phyloP scores from a whole-genome alignment of 2,329 filamentous ascomycete genomes.

The Xylariaceae sp. region DNA sequence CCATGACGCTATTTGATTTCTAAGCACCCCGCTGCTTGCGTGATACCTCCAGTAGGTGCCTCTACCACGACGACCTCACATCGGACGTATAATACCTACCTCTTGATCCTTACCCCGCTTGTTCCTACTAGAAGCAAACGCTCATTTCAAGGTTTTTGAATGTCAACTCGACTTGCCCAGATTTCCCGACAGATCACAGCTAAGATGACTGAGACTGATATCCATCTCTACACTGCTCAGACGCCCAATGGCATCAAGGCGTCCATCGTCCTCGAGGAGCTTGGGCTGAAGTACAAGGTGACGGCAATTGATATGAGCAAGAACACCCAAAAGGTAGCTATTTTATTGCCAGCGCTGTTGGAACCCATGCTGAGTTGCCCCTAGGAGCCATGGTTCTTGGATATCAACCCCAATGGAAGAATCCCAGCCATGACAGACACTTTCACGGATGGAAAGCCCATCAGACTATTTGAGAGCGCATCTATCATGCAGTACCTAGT shows the following conservation, averaged over 20 bases:
- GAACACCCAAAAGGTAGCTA: conserved; percentile 66
- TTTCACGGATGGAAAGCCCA: conserved; percentile 66
- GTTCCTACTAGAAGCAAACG: too few relatives aligned
- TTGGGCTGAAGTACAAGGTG: conserved; percentile 74
- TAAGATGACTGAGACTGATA: conserved; percentile 53
- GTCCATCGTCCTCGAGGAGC: conserved; percentile 80
- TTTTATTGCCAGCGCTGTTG: background rate
- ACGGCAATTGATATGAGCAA: conserved; percentile 67
- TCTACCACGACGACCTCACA: background rate
- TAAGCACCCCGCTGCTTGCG: conserved; percentile 6
- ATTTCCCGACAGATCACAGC: conserved; percentile 15
- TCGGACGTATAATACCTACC: background rate
- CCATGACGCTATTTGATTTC: conserved; percentile 11
- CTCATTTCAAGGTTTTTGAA: background rate
- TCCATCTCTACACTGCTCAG: conserved; percentile 75
- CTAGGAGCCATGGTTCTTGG: conserved; percentile 73
- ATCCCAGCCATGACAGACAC: conserved; percentile 85
- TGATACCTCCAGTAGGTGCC: background rate
- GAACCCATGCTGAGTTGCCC: background rate
- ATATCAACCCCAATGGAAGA: conserved; percentile 89
- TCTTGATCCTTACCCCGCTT: background rate
- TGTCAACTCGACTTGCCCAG: conserved; percentile 14
- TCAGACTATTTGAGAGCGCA: conserved; percentile 78
- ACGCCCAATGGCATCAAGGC: conserved; percentile 91
- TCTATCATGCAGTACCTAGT: conserved; percentile 81